These are phyloP conservation scores for Entamoeba histolytica DNA, from an alignment of 208 protist genomes.

Conservation along the genomic window DNA sequence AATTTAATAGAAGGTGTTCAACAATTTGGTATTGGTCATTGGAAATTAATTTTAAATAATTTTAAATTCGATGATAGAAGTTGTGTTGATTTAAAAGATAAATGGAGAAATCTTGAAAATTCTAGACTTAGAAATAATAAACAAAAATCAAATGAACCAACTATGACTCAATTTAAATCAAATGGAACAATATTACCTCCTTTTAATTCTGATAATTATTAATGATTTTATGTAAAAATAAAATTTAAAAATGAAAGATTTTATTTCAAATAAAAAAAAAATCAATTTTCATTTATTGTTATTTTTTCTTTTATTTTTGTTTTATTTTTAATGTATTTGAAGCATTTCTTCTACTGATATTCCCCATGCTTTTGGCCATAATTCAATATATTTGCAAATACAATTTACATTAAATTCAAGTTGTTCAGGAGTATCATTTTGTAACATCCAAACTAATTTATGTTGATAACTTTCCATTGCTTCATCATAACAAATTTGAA, in stretches of 20 bases:
- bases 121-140: background rate
- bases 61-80: background rate
- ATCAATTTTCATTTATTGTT: too few species aligned
- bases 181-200: background rate
- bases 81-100: background rate
- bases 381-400: background rate
- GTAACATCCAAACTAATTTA: background rate
- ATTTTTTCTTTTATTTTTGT: too few species aligned
- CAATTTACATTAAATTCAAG: background rate
- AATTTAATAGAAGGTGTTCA: background rate
- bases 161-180: too few species aligned
- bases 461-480: slow-evolving; percentile 13
- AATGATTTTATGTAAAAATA: background rate
- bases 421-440: slow-evolving; percentile 9
- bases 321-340: too few species aligned
- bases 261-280: too few species aligned
- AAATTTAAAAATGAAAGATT: too few species aligned
- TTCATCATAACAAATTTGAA: slow-evolving; percentile 5
- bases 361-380: background rate
- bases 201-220: background rate
- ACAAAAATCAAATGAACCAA: too few species aligned
- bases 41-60: background rate
- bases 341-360: background rate
- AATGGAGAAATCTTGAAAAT: background rate
- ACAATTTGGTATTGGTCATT: background rate